These are phyloP conservation scores for Crotalaria pallida DNA, from an alignment of 306 rosid genomes.

Conservation along the genomic window DNA sequence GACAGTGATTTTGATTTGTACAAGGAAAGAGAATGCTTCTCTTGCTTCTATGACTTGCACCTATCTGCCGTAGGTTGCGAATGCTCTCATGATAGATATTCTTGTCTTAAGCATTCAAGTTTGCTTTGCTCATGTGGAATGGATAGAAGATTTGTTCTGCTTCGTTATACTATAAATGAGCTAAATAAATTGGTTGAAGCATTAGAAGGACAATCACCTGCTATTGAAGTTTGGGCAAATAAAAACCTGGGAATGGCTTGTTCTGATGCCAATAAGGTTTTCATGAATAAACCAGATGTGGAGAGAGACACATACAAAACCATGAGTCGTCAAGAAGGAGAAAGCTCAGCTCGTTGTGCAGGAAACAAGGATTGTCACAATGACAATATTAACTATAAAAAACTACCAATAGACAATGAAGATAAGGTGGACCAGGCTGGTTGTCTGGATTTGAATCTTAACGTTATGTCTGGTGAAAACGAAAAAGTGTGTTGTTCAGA, in stretches of 20 bases:
- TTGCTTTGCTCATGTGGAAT: slow-evolving; percentile 58
- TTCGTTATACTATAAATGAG: slow-evolving; percentile 50
- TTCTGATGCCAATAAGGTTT: slow-evolving; percentile 17
- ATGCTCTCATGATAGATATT: slow-evolving; percentile 71
- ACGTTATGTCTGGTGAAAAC: slow-evolving; percentile 35
- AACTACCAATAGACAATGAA: slow-evolving; percentile 21
- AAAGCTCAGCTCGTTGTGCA: slow-evolving; percentile 30
- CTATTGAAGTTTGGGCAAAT: slow-evolving; percentile 44
- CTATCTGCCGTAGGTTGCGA: slow-evolving; percentile 69
- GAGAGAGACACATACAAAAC: slow-evolving; percentile 23
- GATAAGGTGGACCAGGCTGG: slow-evolving; percentile 33
- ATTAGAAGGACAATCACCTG: slow-evolving; percentile 52
- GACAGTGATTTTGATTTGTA: slow-evolving; percentile 53
- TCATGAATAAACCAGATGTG: slow-evolving; percentile 28
- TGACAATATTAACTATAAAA: slow-evolving; percentile 21
- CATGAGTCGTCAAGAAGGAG: slow-evolving; percentile 23
- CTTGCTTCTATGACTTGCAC: slow-evolving; percentile 87
- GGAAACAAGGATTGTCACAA: slow-evolving; percentile 40
- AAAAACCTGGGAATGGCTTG: slow-evolving; percentile 32
- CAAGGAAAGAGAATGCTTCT: slow-evolving; percentile 78
- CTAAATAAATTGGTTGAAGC: slow-evolving; percentile 57
- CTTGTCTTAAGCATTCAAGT: slow-evolving; percentile 74
- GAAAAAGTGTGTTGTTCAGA: slow-evolving; percentile 29
- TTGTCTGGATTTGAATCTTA: slow-evolving; percentile 55
- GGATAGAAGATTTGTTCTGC: slow-evolving; percentile 49